Percentiles rank a stretch among this genome's conserved stretches.
Conservation (phyloP, 352 stramenopile species). For the Phytophthora lateralis region DNA sequence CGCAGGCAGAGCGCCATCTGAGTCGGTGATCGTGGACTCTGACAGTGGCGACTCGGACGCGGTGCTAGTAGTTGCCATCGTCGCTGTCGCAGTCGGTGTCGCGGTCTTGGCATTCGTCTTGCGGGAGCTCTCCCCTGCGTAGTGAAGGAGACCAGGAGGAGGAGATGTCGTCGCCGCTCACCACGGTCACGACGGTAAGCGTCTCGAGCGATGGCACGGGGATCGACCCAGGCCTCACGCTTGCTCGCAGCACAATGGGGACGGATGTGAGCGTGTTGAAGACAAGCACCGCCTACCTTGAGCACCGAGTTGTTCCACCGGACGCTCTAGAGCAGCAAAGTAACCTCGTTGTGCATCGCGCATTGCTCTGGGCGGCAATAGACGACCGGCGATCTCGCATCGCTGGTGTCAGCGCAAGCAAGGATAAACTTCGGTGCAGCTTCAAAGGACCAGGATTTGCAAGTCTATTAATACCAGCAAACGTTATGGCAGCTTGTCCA, state of each 20-base stretch:
- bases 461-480: not conserved
- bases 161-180: conserved; percentile 24
- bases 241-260: conserved; percentile 11
- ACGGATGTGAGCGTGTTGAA: conserved; percentile 10
- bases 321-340: not conserved
- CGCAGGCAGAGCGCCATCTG: too few species aligned
- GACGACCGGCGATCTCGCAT: too few species aligned
- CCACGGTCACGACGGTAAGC: conserved; percentile 16
- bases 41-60: conserved; percentile 40
- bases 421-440: not conserved
- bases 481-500: too few species aligned
- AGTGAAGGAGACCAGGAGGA: conserved; percentile 51
- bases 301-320: too few species aligned
- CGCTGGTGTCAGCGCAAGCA: not conserved
- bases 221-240: not conserved
- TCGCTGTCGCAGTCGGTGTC: conserved; percentile 56
- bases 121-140: conserved; percentile 59
- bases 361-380: too few species aligned
- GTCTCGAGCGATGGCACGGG: conserved; percentile 17
- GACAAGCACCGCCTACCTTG: too few species aligned
- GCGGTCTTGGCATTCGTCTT: conserved; percentile 62
- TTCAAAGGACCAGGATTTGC: not conserved
- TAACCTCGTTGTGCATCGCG: not conserved
- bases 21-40: conserved; percentile 2
- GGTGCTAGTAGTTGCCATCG: conserved; percentile 66